Base-by-base conservation (phyloP, 148 eudicot species). In the Rhododendron kiyosumense region DNA sequence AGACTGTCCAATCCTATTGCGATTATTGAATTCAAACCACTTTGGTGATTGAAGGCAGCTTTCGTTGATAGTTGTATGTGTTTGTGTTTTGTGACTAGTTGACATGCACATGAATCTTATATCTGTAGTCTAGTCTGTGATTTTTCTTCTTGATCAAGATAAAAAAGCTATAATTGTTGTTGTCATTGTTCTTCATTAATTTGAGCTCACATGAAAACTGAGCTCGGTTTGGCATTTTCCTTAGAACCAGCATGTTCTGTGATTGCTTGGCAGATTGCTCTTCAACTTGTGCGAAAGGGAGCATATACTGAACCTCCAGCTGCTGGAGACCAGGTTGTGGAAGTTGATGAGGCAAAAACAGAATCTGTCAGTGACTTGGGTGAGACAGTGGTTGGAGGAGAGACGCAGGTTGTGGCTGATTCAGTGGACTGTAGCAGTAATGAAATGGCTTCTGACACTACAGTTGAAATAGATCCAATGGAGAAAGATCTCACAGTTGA, bases 211-310 rank as follows among this genome's bases (percentile, higher is more conserved):
- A 9, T 61, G 5, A 81, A 59, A 22, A 59, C 20, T 41, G 46
- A 57, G 26, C 14, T 74, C 57, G 34, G 22, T 87, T 63, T 30
- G 36, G 54, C 12, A 46, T 71, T 79, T n/a, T 78, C 63, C 63
- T 38, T 75, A 82, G 67, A 26, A 65, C 59, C 24, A 36, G 30
- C 73, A 59, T 46, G 59, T 79, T 13, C 75, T n/a, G 74, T 26
- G 74, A 54, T 32, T 88, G 52, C 36, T 28, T 90, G 82, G 81
- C 95, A 96, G 99, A 95, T 97, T 90, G 99, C 99, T 86, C 86
- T 97, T 74, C 89, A 91, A 87, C 98, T 97, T 90, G 99, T 97
- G 51, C 89, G 98, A 36, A 88, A 88, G 84, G 94, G 93, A 87
- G 92, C 89, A 79, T 45, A 82, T 45, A 79, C 63, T 63, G 95